Base-by-base conservation (phyloP, 805 yeast genomes). In the Yarrowia sp. region DNA sequence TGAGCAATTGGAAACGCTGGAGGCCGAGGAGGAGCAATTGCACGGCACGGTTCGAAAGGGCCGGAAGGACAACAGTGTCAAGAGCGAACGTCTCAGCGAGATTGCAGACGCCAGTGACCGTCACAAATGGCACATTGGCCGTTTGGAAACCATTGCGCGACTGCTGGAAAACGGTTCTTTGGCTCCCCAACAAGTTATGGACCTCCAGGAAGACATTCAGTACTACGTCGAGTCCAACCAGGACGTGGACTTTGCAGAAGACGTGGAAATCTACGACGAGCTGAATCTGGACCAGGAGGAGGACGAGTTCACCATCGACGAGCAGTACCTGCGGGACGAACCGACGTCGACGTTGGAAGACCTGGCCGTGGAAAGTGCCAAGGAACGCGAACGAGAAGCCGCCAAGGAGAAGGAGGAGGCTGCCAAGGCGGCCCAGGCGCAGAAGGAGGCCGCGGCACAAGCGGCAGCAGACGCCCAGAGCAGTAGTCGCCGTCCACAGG, bases 201-300 rank as follows among this genome's bases (percentile, higher is more conserved):
- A 82, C 22, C 84, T 91, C 65, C 86, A 87, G 73, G 98, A 93
- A 62, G 98, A 93, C 74, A 89, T 93, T 74, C 89, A 84, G 70
- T 93, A 95, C 77, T 92, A 90, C 75, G 95, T 95, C 32, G 98
- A 95, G 70, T 89, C 91, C 68, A 93, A 93, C 73, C 95, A 89
- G 75, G 97, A 92, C 65, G 92, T 86, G 4, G 97, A 92, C 71
- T 93, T 92, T 74, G 88, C 92, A 35, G 98, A 92, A 72, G 96
- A 93, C 75, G 97, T 92, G 70, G 92, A 90, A 14, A 84, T 93
- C 67, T 95, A 93, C 76, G 98, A 95, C 70, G 90, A 86, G 66
- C 81, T 95, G 70, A 92, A 87, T 48, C 82, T 92, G 48, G 85
- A 83, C 49, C 81, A 82, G 38, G 83, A 81, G 36, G 83, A 81